Evolutionary conservation across 176 grass and related monocot genomes (phyloP).

Genomic region (Bromus sterilis): DNA sequence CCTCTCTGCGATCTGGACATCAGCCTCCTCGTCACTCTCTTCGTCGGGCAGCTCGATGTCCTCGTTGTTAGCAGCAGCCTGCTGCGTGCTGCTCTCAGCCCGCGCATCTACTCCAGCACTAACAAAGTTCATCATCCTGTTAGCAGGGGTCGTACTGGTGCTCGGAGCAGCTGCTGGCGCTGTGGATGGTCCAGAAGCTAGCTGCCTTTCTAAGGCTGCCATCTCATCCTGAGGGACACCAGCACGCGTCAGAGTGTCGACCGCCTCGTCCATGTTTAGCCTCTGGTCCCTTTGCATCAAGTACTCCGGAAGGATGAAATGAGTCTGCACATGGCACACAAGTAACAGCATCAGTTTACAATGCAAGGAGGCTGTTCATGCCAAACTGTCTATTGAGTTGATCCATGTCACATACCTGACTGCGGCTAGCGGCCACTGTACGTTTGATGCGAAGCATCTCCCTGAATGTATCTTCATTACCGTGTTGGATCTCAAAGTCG

Average conservation of each 20-base stretch:
- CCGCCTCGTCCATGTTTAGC: conserved; percentile 78
- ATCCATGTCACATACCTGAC: conserved; percentile 47
- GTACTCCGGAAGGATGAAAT: conserved; percentile 88
- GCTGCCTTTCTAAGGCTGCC: conserved; percentile 81
- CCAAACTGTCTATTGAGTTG: background rate
- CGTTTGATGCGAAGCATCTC: conserved; percentile 92
- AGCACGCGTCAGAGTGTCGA: conserved; percentile 74
- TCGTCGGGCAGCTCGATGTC: conserved; percentile 94
- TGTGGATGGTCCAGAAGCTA: conserved; percentile 31
- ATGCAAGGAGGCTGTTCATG: background rate
- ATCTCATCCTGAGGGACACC: conserved; percentile 80
- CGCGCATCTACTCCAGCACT: conserved; percentile 66
- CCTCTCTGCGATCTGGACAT: conserved; percentile 65
- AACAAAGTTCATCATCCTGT: conserved; percentile 70
- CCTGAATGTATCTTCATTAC: conserved; percentile 91
- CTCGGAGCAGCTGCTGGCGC: conserved; percentile 27
- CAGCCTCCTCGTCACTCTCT: conserved; percentile 67
- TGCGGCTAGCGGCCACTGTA: conserved; percentile 72
- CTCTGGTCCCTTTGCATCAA: conserved; percentile 88
- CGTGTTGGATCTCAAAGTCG: conserved; percentile 95
- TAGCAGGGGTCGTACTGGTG: background rate
- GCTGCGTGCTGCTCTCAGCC: conserved; percentile 35
- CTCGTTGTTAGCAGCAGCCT: conserved; percentile 52
- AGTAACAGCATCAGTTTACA: background rate
- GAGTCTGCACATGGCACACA: conserved; percentile 52